Evolutionary conservation across 2,329 filamentous ascomycete genomes (phyloP), one percentile per base, ranked within the genome.

Genomic region (Xylariales sp.): DNA sequence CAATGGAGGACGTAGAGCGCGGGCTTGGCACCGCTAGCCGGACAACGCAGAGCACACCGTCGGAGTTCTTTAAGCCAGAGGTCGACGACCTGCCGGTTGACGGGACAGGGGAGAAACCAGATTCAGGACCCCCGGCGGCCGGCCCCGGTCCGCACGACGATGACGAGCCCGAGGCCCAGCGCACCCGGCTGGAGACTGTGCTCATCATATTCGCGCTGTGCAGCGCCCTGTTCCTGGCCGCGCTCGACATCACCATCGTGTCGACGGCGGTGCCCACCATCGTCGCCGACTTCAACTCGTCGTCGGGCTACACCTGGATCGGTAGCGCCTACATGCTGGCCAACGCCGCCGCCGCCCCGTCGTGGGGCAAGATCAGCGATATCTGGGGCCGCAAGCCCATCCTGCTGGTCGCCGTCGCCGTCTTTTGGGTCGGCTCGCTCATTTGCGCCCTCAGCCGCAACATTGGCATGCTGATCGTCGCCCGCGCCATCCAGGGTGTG

Each of bases 221-320:
- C 38, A 52, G 50, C 4, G 56, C 52, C 11, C 55, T 77, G 14
- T 75, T 77, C 54, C 63, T 78, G 23, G 72, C 73, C 2, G 73
- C 74, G 1, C 63, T 78, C 37, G 74, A 78, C 50, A 62, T 70
- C 36, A 83, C 79, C 20, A 82, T 85, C 53, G 68, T 86, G 48
- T 73, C 82, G 10, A 85, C 81, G 0, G 78, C 81, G 5, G 68
- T 85, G 5, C 81, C 83, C 0, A 79, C 78, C 12, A 85, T 87
- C 45, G 70, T 76, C 5, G 60, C 62, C 23, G 69, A 84, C 42
- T 76, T 90, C 43, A 54, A 78, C 30, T 85, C 83, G 5, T 77
- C 77, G 4, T 66, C 75, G 13, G 85, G 84, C 17, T 90, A 89
- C 60, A 76, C 81, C 36, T 90, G 85, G 87, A 81, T 91, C 44